Evolutionary conservation across 164 flowering plant genomes (phyloP).

Genomic region (Cinnamomum micranthum): DNA sequence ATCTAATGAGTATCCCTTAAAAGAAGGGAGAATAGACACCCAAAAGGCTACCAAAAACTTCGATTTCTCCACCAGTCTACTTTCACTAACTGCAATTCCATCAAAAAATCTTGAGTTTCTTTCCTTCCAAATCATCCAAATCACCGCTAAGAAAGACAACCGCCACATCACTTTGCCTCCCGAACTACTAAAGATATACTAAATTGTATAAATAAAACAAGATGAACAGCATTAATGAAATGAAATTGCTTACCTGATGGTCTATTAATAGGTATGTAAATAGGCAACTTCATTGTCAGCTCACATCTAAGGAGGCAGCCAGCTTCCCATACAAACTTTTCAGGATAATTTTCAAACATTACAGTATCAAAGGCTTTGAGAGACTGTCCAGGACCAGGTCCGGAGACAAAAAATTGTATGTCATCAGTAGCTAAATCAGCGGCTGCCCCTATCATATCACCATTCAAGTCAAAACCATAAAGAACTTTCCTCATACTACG

Average conservation of each 20-base stretch:
- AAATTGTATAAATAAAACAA: neutral
- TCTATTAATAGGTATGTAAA: constrained; percentile 43
- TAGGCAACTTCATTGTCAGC: constrained; percentile 58
- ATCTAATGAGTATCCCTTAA: too few species aligned
- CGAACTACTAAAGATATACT: neutral
- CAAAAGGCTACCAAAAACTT: too few species aligned
- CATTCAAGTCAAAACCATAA: constrained; percentile 15
- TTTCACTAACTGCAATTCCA: too few species aligned
- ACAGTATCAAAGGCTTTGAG: constrained; percentile 38
- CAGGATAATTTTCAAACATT: constrained; percentile 52
- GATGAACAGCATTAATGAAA: neutral
- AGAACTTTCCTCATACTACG: constrained; percentile 36
- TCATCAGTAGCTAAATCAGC: constrained; percentile 34
- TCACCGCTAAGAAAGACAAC: too few species aligned
- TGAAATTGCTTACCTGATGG: constrained; percentile 32
- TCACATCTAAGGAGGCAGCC: constrained; percentile 74
- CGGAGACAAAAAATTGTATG: constrained; percentile 43
- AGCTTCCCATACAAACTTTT: constrained; percentile 64
- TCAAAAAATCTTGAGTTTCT: too few species aligned
- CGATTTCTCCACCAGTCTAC: too few species aligned
- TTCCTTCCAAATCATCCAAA: too few species aligned
- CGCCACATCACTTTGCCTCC: too few species aligned
- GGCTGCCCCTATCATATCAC: constrained; percentile 55
- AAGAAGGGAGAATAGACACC: too few species aligned
- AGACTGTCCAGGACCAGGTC: constrained; percentile 18